Conservation (phyloP, 192 early-diverging fungal species). For the Obelidium mucronatum region DNA sequence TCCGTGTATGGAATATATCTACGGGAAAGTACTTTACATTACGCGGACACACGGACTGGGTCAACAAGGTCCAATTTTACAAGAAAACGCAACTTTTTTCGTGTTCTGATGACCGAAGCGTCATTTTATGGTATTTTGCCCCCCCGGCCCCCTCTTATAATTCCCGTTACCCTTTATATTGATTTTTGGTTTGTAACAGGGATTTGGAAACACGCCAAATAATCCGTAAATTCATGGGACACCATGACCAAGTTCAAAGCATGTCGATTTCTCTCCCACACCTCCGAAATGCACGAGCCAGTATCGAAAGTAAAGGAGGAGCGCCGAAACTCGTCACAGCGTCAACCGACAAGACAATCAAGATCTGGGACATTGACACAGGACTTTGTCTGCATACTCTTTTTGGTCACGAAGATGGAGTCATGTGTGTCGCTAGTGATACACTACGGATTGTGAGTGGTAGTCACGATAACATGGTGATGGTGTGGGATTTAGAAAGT, state of each 20-base stretch:
- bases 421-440: constrained; percentile 82
- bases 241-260: constrained; percentile 54
- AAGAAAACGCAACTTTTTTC: constrained; percentile 68
- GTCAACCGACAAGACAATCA: constrained; percentile 89
- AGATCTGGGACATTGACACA: constrained; percentile 91
- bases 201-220: constrained; percentile 77
- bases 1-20: constrained; percentile 86
- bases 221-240: constrained; percentile 62
- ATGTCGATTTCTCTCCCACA: constrained; percentile 45
- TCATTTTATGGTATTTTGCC: constrained; percentile 38
- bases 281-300: constrained; percentile 26
- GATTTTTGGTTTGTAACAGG: not conserved
- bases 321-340: constrained; percentile 85
- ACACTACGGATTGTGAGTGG: constrained; percentile 82
- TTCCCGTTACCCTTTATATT: not conserved
- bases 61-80: constrained; percentile 87
- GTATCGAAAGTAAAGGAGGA: constrained; percentile 30
- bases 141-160: too few relatives aligned
- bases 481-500: constrained; percentile 89
- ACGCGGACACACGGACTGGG: constrained; percentile 87
- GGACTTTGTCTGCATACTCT: constrained; percentile 79
- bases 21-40: constrained; percentile 74
- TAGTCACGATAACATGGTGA: constrained; percentile 84
- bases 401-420: constrained; percentile 84
- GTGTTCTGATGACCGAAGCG: constrained; percentile 89